Evolutionary conservation across 2,329 filamentous ascomycete genomes (phyloP), one percentile per base, ranked within the genome.

Genomic region (Cordyceps fumosorosea): DNA sequence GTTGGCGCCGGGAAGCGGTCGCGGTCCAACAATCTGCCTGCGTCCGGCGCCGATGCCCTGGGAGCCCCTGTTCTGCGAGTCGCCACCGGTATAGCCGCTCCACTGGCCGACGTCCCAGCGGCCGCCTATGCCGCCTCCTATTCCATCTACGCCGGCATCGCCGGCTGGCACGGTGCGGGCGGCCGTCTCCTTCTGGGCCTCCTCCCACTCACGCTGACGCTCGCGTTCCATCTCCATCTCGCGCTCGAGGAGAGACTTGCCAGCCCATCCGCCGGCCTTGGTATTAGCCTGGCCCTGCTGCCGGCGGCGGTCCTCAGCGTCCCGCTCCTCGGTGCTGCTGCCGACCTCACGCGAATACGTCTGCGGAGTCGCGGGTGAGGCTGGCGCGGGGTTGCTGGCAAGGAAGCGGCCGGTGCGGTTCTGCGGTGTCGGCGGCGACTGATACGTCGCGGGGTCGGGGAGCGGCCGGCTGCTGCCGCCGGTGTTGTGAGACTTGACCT

Each of bases 181-280:
- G 2, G 34, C 82, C 20, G 85, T 83, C 66, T 84, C 84, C 69
- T 85, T 80, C 74, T 93, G 90, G 1, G 85, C 79, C 65, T 89
- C 85, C 72, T 95, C 90, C 90, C 90, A 93, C 72, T 93, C 89
- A 62, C 81, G 82, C 75, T 93, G 89, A 16, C 89, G 80, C 76
- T 91, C 84, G 10, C 89, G 71, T 74, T 93, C 89, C 71, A 88
- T 80, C 72, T 93, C 89, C 88, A 92, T 91, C 74, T 93, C 89
- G 32, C 88, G 84, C 75, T 92, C 89, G 1, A 92, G 81, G 11
- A 92, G 79, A 0, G 86, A 89, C 76, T 88, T 89, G 66, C 81
- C 81, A 1, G 85, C 85, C 82, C 82, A 85, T 0, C 84, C 85
- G 32, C 78, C 82, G 1, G 85, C 83, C 71, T 85, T 86, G 22